A percentile compares a stretch with the other conserved stretches of the same genome.
phyloP scores from a whole-genome alignment of 306 rosid genomes.

The Sindora glabra region DNA sequence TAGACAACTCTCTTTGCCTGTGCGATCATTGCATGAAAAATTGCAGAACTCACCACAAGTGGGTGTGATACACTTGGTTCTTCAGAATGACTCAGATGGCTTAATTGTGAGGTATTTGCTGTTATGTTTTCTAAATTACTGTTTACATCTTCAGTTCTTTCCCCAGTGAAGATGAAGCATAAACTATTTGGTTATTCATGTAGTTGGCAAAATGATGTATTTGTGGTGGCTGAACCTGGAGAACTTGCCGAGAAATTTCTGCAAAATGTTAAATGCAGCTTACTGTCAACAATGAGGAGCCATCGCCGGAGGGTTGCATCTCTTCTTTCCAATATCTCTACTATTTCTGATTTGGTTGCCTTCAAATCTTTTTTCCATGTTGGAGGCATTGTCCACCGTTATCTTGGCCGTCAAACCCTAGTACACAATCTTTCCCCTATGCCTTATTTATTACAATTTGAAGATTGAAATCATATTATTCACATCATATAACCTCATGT shows the following conservation, averaged over 20 bases:
- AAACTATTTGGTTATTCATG: constrained; percentile 27
- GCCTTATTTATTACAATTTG: neutral
- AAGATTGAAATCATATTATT: constrained; percentile 1
- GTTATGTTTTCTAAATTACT: constrained; percentile 17
- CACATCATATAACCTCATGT: constrained; percentile 1
- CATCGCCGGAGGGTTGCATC: constrained; percentile 57
- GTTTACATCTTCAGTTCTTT: neutral
- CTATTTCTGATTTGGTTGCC: constrained; percentile 84
- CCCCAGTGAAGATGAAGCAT: constrained; percentile 9
- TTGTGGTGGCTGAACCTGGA: constrained; percentile 98
- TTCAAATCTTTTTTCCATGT: constrained; percentile 67
- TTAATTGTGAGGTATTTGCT: constrained; percentile 63
- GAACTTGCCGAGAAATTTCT: constrained; percentile 91
- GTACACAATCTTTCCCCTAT: constrained; percentile 33
- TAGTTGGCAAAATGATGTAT: constrained; percentile 97
- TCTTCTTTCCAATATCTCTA: constrained; percentile 55
- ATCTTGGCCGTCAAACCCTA: constrained; percentile 89
- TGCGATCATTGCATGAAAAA: constrained; percentile 62
- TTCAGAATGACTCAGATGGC: constrained; percentile 85
- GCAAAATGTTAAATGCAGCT: constrained; percentile 65
- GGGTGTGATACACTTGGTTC: constrained; percentile 88
- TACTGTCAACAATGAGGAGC: constrained; percentile 56
- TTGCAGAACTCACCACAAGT: constrained; percentile 88
- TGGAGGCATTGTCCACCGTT: constrained; percentile 91
- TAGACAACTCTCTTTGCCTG: constrained; percentile 70